phyloP scores from a whole-genome alignment of 768 basidiomycete species.

The Naganishia friedmannii region DNA sequence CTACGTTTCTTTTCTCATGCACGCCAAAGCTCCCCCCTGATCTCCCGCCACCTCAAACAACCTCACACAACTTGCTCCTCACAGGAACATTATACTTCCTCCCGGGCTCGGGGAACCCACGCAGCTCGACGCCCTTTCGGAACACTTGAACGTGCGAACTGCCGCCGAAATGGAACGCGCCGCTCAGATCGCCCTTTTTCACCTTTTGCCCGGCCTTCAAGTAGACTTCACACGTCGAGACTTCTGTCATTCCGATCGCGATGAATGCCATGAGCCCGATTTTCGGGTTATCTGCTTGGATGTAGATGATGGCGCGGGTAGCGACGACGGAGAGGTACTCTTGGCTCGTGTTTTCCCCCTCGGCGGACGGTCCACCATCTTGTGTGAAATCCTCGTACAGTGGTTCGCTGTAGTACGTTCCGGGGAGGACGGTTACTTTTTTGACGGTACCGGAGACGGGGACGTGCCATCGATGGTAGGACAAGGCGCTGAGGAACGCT shows the following conservation, averaged over 20 bases:
- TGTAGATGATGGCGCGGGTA: conserved; percentile 60
- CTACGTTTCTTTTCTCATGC: no score
- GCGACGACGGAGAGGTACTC: conserved; percentile 57
- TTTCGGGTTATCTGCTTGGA: conserved; percentile 58
- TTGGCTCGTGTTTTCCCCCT: conserved; percentile 46
- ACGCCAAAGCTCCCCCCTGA: no score
- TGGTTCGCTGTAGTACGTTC: conserved; percentile 52
- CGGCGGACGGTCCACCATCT: conserved; percentile 46
- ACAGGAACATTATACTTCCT: conserved; percentile 50
- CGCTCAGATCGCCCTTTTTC: conserved; percentile 61
- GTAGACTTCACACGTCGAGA: conserved; percentile 61
- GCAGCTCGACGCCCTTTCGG: conserved; percentile 51
- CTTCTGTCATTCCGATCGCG: conserved; percentile 63
- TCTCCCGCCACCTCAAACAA: conserved; percentile 30
- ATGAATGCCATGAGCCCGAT: conserved; percentile 64
- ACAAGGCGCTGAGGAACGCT: conserved; percentile 60
- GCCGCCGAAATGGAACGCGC: conserved; percentile 62
- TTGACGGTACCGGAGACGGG: conserved; percentile 59
- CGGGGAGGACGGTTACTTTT: conserved; percentile 54
- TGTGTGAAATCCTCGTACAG: conserved; percentile 54
- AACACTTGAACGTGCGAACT: conserved; percentile 57
- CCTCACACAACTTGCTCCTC: conserved; percentile 44
- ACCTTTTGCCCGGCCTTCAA: conserved; percentile 57
- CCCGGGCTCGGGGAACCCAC: conserved; percentile 46
- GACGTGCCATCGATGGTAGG: conserved; percentile 66